Evolutionary conservation across 73 alveolate species (phyloP), one percentile per base, ranked within the genome.

Genomic region (Paramecium sexaurelia): DNA sequence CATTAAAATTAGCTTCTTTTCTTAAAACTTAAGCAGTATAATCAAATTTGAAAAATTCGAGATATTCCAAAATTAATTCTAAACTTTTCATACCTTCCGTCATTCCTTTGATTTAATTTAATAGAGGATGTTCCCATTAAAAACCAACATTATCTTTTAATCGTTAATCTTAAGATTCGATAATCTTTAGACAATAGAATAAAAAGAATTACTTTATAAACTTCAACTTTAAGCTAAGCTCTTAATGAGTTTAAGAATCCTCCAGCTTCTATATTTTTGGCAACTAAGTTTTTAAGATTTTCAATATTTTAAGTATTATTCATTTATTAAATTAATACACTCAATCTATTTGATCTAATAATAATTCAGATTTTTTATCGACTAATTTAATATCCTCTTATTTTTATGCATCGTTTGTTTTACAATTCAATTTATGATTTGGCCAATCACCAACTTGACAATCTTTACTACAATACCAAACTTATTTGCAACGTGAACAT

Each of bases 381-480:
- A 47, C 66, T 47, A 15, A 47, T 51, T 51, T 51, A 5, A 22
- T 1, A 6, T 51, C 67, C 67, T 51, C 67, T 17, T 51, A 51
- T 17, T 1, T 51, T 51, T 2, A 5, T n/a, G 29, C 7, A 17
- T 9, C 17, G 32, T 5, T 51, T 51, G 32, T 51, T n/a, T 94
- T 96, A 39, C 99, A 98, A 20, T 95, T 85, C 17, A 92, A 73
- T 93, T 98, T 98, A 92, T 98, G 99, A 9, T 89, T 96, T 92
- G 96, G 96, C 99, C 99, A 98, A 75, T 96, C 97, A 84, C 95
- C 94, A 36, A 95, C 95, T 90, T 98, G 97, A 87, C 99, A 98
- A 61, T 98, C 99, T 88, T 98, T 96, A 43, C 98, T 84, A 71
- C 99, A 98, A 91, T 97, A 98, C 99, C 99, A 97, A 56, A 95